Base-by-base conservation (phyloP, 345 rosid species). In the Lagerstroemia speciosa region DNA sequence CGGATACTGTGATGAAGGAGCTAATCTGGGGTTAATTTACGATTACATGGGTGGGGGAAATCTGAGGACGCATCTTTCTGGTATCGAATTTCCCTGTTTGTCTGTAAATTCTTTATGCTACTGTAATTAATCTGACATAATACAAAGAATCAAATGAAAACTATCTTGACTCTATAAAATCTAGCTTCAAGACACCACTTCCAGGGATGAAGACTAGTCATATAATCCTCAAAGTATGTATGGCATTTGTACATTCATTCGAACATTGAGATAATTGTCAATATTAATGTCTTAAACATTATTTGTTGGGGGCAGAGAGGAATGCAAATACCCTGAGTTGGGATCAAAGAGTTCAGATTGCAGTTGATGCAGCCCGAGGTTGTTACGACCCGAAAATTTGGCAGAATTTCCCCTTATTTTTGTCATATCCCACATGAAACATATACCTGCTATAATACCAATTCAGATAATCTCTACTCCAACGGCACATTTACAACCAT, bases 1-100 rank as follows among this genome's bases (percentile, higher is more conserved):
- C 9, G 50, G 68, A 17, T 66, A 38, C n/a, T 37, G 34, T 29
- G 55, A 66, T 24, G 68, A 66, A 37, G 53, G 29, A 26, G 27
- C 11, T 40, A 15, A 64, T 17, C 19, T 34, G 14, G 41, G 67
- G 45, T 37, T 64, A 16, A n/a, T 64, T 1, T 66, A 66, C 27
- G 68, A 66, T 34, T 66, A 66, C 14, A 66, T 66, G 68, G 68
- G n/a, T 19, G 10, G 32, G 19, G 68, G 68, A n/a, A 66, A 38
- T n/a, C 43, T 66, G 43, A 6, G 34, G n/a, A 41, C 9, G 50
- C 55, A 66, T 43, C 68, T 66, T 38, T 66, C 68, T 24, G 53
- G 68, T 66, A 66, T 16, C 5, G 48, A 43, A 43, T 43, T 16
- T 11, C 17, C 2, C 17, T 41, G 4, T 63, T 14, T 32, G 16